A percentile compares a stretch with the other conserved stretches of the same genome.
Evolutionary conservation across 371 early-diverging fungal genomes (phyloP).

Genomic region (Caulochytrium protostelioides): DNA sequence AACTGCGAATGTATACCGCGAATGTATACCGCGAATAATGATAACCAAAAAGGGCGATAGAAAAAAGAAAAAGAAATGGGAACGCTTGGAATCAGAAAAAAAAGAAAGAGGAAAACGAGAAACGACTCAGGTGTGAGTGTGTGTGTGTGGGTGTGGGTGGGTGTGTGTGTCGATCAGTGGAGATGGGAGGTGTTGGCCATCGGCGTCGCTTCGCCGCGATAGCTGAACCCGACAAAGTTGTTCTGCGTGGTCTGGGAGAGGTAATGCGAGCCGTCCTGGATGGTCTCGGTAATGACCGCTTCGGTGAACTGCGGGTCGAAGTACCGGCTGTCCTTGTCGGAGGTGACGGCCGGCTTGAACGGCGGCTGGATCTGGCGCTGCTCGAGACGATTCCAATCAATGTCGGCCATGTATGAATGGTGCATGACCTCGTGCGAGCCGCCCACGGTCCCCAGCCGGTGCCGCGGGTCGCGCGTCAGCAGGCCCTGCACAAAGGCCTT

Average conservation of each 20-base stretch:
- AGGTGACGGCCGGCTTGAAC: conserved; percentile 24
- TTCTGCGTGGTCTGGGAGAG: conserved; percentile 14
- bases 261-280: conserved; percentile 6
- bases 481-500: conserved; percentile 38
- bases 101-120: no score
- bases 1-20: no score
- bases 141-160: no score
- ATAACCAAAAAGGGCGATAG: no score
- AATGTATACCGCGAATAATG: no score
- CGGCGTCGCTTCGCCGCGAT: no score
- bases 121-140: no score
- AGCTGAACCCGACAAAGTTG: conserved; percentile 19
- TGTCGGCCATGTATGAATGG: conserved; percentile 41
- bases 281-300: conserved; percentile 16
- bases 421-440: conserved; percentile 37
- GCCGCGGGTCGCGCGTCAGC: conserved; percentile 37
- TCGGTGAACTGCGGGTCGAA: no score
- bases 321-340: conserved; percentile 55
- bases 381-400: conserved; percentile 48
- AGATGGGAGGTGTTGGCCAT: no score
- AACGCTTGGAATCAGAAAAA: no score
- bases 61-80: no score
- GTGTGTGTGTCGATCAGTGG: no score
- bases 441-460: conserved; percentile 36
- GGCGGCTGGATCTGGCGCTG: conserved; percentile 30